Base-by-base conservation (phyloP, 768 basidiomycete genomes). In the Postia placenta region DNA sequence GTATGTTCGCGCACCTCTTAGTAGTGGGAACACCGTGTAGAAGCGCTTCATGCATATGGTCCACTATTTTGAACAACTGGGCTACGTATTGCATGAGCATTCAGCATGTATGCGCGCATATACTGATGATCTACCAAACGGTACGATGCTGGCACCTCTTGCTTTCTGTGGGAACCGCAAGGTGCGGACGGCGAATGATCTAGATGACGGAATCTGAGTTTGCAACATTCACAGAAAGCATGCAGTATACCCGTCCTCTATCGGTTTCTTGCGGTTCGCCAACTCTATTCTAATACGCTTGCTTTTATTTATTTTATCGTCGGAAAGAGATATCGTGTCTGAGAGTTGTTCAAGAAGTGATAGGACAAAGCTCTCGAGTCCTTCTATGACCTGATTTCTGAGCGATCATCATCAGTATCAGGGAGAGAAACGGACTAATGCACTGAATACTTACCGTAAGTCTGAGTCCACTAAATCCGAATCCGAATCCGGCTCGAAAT, bases 21-120 rank as follows among this genome's bases (percentile, higher is more conserved):
- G 66, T 68, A 4, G 55, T 58, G 0, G 87, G 77, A 11, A 80
- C 64, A 14, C 69, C 72, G 17, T 71, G 67, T 1, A 73, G 49
- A 4, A 88, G 62, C 1, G 84, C 84, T 55, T 83, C 83, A 56
- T 92, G 85, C n/a, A 80, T 74, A 40, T 81, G 62, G 54, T 88
- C 79, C 41, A 87, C 67, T 3, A 88, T 74, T 23, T 71, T 74
- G 55, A 90, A 73, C 7, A 91, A 60, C 57, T 83, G 85, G 2
- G 89, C 89, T 92, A 53, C 22, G 35, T 25, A 5, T 36, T 22
- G 5, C 28, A 36, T 45, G 36, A 49, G 39, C 28, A 35, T 15
- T n/a, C 14, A 35, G 27, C 35, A 12, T 20, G 15, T 33, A 35
- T 19, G 49, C 47, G 41, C 37, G 11, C 12, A 20, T 12, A 14